Percentiles rank a stretch among this genome's conserved stretches.
Evolutionary conservation across 2,329 filamentous ascomycete genomes (phyloP).

Genomic region (Penicillium sp.): DNA sequence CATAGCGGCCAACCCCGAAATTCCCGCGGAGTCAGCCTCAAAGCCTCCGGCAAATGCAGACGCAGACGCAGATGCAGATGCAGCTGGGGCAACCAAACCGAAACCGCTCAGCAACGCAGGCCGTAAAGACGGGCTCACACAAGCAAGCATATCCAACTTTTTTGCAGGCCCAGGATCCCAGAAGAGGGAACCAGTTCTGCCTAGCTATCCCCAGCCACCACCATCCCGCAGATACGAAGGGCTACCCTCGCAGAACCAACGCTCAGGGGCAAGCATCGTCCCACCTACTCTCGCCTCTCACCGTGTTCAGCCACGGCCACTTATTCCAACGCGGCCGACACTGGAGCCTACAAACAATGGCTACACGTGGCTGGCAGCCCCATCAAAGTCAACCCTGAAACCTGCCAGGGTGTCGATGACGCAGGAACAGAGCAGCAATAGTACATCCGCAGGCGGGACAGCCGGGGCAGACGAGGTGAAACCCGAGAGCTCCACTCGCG

Average conservation of each 20-base stretch:
- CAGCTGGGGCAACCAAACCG: slow-evolving; percentile 26
- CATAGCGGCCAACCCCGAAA: slow-evolving; percentile 38
- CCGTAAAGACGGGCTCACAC: slow-evolving; percentile 45
- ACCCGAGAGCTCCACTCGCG: slow-evolving; percentile 23
- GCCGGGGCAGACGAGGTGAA: slow-evolving; percentile 27
- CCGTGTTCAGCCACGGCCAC: slow-evolving; percentile 34
- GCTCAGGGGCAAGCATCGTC: slow-evolving; percentile 16
- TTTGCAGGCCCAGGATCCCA: slow-evolving; percentile 39
- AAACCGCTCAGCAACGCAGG: slow-evolving; percentile 32
- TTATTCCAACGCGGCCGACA: slow-evolving; percentile 34
- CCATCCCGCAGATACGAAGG: slow-evolving; percentile 14
- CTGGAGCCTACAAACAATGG: slow-evolving; percentile 34
- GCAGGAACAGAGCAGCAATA: slow-evolving; percentile 13
- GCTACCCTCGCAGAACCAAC: slow-evolving; percentile 8
- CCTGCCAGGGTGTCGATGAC: slow-evolving; percentile 12
- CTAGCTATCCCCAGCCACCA: slow-evolving; percentile 12
- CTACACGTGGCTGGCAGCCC: slow-evolving; percentile 39
- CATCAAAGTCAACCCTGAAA: slow-evolving; percentile 26
- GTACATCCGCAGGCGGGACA: slow-evolving; percentile 6
- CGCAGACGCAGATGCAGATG: slow-evolving; percentile 1
- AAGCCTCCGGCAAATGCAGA: slow-evolving; percentile 21
- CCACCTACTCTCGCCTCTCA: slow-evolving; percentile 27
- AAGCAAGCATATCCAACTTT: slow-evolving; percentile 55
- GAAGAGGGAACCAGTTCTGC: slow-evolving; percentile 13
- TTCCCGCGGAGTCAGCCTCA: slow-evolving; percentile 13